These are phyloP conservation scores for Fusarium paranaense DNA, from an alignment of 2,329 filamentous ascomycete species.

Conservation along the genomic window DNA sequence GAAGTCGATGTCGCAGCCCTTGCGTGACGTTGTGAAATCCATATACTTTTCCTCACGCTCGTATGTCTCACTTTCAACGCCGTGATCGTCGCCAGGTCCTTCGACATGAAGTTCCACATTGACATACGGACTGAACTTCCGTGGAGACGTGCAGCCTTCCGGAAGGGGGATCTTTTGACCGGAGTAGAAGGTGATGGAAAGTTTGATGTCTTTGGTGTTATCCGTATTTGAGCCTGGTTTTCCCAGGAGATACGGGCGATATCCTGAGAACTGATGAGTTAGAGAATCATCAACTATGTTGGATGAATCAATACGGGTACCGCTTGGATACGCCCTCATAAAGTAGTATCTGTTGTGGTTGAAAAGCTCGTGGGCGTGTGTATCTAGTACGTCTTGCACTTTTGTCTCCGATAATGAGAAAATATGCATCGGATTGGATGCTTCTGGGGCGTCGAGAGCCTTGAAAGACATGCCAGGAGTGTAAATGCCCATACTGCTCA, in stretches of 20 bases:
- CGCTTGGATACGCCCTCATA: conserved; percentile 90
- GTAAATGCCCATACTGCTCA: conserved; percentile 84
- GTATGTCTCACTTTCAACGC: conserved; percentile 54
- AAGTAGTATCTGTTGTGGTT: conserved; percentile 84
- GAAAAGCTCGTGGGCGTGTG: conserved; percentile 69
- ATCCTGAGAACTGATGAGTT: conserved; percentile 39
- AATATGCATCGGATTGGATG: conserved; percentile 73
- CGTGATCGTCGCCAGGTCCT: conserved; percentile 60
- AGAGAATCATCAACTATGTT: conserved; percentile 60
- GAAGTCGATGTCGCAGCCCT: conserved; percentile 73
- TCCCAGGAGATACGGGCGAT: conserved; percentile 43
- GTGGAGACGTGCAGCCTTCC: conserved; percentile 58
- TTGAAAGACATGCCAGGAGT: conserved; percentile 87
- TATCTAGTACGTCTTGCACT: conserved; percentile 70
- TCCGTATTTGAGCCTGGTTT: conserved; percentile 38
- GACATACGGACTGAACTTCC: conserved; percentile 81
- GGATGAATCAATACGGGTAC: conserved; percentile 82
- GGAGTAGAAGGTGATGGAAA: conserved; percentile 79
- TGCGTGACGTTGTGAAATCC: conserved; percentile 67
- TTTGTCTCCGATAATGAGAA: conserved; percentile 74
- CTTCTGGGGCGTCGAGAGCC: conserved; percentile 78
- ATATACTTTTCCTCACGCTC: conserved; percentile 63
- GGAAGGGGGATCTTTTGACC: conserved; percentile 81
- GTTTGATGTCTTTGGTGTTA: conserved; percentile 70
- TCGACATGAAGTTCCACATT: conserved; percentile 88